These are phyloP conservation scores for Ajuga chamaepitys DNA, from an alignment of 257 asterid genomes.

Conservation along the genomic window DNA sequence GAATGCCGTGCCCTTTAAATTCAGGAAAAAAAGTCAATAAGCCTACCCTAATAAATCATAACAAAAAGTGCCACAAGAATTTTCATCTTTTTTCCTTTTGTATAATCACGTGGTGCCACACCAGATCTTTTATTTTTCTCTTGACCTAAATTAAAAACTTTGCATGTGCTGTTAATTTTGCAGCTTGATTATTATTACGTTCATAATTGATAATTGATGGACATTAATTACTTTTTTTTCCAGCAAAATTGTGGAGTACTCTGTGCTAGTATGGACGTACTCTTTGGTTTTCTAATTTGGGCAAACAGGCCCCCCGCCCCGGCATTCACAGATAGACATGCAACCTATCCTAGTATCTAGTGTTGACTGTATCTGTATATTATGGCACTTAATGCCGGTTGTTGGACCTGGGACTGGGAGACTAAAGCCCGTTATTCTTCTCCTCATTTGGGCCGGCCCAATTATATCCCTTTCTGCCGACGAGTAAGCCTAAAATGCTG, in stretches of 20 bases:
- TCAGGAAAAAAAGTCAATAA: conserved; percentile 11
- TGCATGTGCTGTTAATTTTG: conserved; percentile 29
- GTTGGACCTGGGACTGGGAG: conserved; percentile 9
- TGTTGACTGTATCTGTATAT: conserved; percentile 33
- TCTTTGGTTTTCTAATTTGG: not conserved
- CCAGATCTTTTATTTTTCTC: conserved; percentile 26
- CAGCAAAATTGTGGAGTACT: conserved; percentile 7
- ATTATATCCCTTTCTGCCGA: too few relatives aligned
- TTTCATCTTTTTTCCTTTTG: not conserved
- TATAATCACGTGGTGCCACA: conserved; percentile 38
- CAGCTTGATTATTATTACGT: conserved; percentile 26
- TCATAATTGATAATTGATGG: conserved; percentile 32
- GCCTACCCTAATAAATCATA: conserved; percentile 13
- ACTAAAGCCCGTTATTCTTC: not conserved
- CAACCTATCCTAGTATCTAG: conserved; percentile 23
- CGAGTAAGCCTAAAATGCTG: too few relatives aligned
- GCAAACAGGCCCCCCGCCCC: conserved; percentile 18
- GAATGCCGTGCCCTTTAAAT: conserved; percentile 15
- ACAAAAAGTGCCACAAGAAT: not conserved
- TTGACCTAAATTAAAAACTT: conserved; percentile 24
- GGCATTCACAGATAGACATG: not conserved
- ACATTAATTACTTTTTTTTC: conserved; percentile 11
- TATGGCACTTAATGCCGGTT: conserved; percentile 32
- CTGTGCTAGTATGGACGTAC: conserved; percentile 1
- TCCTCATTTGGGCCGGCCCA: conserved; percentile 22